Conservation (phyloP, 129 eudicot genomes). For the sunflower (Helianthus annuus) region HanXRQr2.0-SUNRISE NC_035440.2:26312235-26312734, state of each 20-base stretch:
- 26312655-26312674: background rate
- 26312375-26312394: background rate
- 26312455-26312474: background rate
- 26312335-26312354: too few species aligned
- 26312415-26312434: background rate
- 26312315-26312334: too few species aligned
- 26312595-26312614: background rate
- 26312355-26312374: too few species aligned
- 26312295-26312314: too few species aligned
- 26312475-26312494: background rate
- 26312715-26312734: constrained; percentile 24
- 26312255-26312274: too few species aligned
- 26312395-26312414: too few species aligned
- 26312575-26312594: background rate
- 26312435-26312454: background rate
- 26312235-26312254: too few species aligned
- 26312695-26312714: background rate
- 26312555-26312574: background rate
- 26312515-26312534: background rate
- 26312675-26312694: background rate
- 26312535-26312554: background rate
- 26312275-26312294: too few species aligned
- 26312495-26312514: background rate
- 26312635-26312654: background rate
- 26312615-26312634: background rate